Base-by-base conservation (phyloP, 768 basidiomycete genomes). In the Lactarius psammicola region DNA sequence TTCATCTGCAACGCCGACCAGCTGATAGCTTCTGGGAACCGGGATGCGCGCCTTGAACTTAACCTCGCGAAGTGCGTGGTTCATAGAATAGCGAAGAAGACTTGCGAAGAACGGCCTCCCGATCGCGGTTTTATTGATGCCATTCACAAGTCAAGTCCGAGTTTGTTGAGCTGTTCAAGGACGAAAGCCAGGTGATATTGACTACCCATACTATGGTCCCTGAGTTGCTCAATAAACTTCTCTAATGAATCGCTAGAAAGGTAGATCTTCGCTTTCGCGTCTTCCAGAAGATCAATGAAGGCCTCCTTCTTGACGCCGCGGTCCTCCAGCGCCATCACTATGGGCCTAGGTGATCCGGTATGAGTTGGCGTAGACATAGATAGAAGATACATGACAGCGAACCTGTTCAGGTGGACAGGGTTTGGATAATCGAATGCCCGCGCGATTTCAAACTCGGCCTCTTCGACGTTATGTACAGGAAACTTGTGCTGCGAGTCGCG, bases 311-410 rank as follows among this genome's bases (percentile, higher is more conserved):
- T 76, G 18, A 92, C 87, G 0, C 87, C 87, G 10, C 88, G 80
- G 65, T 90, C 88, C 72, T 95, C 93, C 10, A 95, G 78, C 2
- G 92, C 79, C 87, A 89, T 92, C 36, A 93, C 82, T 10, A 92
- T 74, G 2, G 89, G 84, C 62, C 91, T 93, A 8, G 60, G 5
- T 33, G 38, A 65, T 34, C 17, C 34, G n/a, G n/a, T 36, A 49
- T 56, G 36, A 59, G 30, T 55, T 30, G 31, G 8, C 34, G 8
- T 26, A 17, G 26, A 23, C 20, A n/a, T 28, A 26, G 44, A 30
- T n/a, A n/a, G n/a, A n/a, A 2, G n/a, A 54, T 61, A 36, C 26
- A 40, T 55, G n/a, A 8, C 18, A 13, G 23, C 51, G 18, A 49
- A 91, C 90, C 89, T 81, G 73, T 94, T 95, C 18, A 94, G 77